Base-by-base conservation (phyloP, 2,329 filamentous ascomycete genomes). In the Aschersonia sp. region DNA sequence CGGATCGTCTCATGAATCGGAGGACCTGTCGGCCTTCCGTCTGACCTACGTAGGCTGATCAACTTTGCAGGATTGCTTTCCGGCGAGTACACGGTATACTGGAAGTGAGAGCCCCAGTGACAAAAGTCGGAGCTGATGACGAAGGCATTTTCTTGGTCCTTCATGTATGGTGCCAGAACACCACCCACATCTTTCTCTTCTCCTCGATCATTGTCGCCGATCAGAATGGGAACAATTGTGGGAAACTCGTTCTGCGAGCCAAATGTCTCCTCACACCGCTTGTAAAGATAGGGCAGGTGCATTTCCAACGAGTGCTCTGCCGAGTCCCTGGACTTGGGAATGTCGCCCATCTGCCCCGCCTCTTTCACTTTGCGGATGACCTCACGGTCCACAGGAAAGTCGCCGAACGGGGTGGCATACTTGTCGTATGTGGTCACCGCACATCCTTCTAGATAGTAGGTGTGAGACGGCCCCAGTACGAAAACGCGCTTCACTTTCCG, bases 111-210 rank as follows among this genome's bases (percentile, higher is more conserved):
- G 9, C 92, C 92, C 92, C 92, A 98, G 64, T 98, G 92, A 53
- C 90, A 95, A 62, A 98, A 98, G 62, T 98, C 92, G 1, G 88
- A 95, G 62, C 85, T 92, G 52, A 97, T 76, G 51, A 98, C 76
- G 60, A 97, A 95, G 1, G 83, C 79, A 51, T 86, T 94, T 10
- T 74, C 68, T 0, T 82, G 77, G 55, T 95, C 84, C 35, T 72
- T 70, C 6, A 98, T 67, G 61, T 92, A 94, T 0, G 84, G 81
- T 1, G 84, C 77, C 6, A 98, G 70, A n/a, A 88, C 61, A 30
- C 68, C 57, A 2, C 87, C 92, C 48, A 84, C 78, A 1, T 63
- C 67, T 45, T 76, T 76, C 64, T 97, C 90, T 2, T 81, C 77
- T 0, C 66, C 50, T 0, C 74, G 66, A 46, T 74, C 30, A 39